A percentile compares a stretch with the other conserved stretches of the same genome.
Evolutionary conservation across 148 eudicot genomes (phyloP).

Genomic region (Pharnaceum exiguum): DNA sequence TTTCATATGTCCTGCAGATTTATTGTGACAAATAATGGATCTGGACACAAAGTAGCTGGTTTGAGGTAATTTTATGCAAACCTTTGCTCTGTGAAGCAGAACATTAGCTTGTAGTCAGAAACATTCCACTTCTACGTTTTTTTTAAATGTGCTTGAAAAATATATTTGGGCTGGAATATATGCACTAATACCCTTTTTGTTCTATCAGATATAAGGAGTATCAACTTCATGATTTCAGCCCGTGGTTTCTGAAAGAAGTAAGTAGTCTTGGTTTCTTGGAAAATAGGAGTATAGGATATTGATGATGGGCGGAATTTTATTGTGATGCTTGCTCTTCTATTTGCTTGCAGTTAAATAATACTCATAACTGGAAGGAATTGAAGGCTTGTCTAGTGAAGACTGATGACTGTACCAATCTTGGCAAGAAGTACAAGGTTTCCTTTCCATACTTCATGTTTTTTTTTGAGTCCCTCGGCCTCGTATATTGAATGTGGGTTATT

Average conservation of each 20-base stretch:
- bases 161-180: background rate
- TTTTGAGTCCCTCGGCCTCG: background rate
- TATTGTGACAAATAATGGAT: conserved; percentile 83
- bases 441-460: background rate
- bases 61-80: conserved; percentile 38
- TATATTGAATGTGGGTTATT: background rate
- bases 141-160: background rate
- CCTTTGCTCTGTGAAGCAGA: background rate
- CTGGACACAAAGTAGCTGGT: conserved; percentile 75
- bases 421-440: conserved; percentile 72
- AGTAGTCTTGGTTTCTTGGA: conserved; percentile 4
- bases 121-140: background rate
- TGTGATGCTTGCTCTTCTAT: background rate
- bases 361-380: conserved; percentile 70
- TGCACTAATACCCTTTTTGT: conserved; percentile 1
- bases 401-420: conserved; percentile 56
- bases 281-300: background rate
- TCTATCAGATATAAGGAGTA: conserved; percentile 72
- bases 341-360: conserved; percentile 63
- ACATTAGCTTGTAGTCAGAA: background rate
- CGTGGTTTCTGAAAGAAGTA: conserved; percentile 81
- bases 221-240: conserved; percentile 74
- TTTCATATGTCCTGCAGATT: conserved; percentile 39
- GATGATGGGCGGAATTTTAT: background rate
- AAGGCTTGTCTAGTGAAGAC: conserved; percentile 83